phyloP scores from a whole-genome alignment of 192 early-diverging fungal species.

The Mortierella alpina region DNA sequence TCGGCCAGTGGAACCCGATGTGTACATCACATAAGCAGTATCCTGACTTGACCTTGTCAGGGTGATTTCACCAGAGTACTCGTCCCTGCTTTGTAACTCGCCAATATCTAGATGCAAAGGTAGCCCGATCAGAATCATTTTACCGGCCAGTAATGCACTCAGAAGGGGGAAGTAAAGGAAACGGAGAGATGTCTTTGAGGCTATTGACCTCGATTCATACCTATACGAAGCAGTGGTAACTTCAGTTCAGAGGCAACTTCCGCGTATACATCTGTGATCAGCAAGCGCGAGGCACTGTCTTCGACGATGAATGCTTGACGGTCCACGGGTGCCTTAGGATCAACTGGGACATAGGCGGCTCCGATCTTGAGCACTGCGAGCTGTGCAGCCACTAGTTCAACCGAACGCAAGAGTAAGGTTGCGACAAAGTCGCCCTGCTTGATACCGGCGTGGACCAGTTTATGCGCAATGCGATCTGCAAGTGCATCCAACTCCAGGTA shows the following conservation, averaged over 20 bases:
- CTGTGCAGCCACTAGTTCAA: slow-evolving; percentile 15
- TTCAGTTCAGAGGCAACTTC: too few species aligned
- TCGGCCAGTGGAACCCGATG: slow-evolving; percentile 52
- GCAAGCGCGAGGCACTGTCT: slow-evolving; percentile 5
- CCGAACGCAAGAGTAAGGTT: neutral
- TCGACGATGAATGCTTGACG: slow-evolving; percentile 28
- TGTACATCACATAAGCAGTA: slow-evolving; percentile 12
- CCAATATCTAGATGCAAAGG: too few species aligned
- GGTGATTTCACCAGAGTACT: too few species aligned
- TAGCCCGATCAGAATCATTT: too few species aligned
- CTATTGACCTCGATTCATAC: too few species aligned
- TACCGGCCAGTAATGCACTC: too few species aligned
- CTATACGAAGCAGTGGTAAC: too few species aligned
- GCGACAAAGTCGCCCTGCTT: neutral
- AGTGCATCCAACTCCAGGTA: slow-evolving; percentile 3
- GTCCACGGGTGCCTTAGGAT: slow-evolving; percentile 42
- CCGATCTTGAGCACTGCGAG: slow-evolving; percentile 43
- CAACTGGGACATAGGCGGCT: slow-evolving; percentile 46
- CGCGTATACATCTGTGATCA: neutral
- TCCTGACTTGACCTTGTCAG: neutral
- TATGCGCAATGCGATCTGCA: slow-evolving; percentile 4
- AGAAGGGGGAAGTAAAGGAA: too few species aligned
- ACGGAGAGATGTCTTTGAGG: too few species aligned
- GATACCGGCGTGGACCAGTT: neutral
- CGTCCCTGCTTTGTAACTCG: too few species aligned